Conservation (phyloP, 2,329 filamentous ascomycete species). For the Zarea fungicola region DNA sequence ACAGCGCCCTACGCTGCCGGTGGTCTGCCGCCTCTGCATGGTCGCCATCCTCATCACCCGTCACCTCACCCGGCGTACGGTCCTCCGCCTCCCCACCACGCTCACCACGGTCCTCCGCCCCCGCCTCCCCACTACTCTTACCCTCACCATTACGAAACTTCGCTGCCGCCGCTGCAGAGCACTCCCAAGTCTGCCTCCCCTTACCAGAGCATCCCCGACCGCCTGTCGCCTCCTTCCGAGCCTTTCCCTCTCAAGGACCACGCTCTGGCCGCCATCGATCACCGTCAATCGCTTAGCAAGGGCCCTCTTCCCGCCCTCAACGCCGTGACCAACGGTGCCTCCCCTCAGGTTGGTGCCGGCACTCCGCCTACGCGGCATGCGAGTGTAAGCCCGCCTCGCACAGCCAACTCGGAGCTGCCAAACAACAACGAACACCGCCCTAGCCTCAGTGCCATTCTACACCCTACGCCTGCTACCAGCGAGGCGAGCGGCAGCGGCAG, state of each 20-base stretch:
- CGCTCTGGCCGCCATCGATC: slow-evolving; percentile 30
- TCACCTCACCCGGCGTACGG: slow-evolving; percentile 18
- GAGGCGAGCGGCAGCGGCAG: slow-evolving; percentile 41
- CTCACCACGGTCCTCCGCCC: too few species aligned
- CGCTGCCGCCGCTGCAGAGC: slow-evolving; percentile 32
- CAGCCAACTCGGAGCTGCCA: slow-evolving; percentile 31
- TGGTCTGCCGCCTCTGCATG: slow-evolving; percentile 4
- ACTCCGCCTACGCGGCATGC: slow-evolving; percentile 41
- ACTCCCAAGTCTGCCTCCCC: slow-evolving; percentile 25
- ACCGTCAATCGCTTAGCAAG: slow-evolving; percentile 22
- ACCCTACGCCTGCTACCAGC: slow-evolving; percentile 42
- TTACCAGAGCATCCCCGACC: slow-evolving; percentile 29
- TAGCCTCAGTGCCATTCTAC: slow-evolving; percentile 46
- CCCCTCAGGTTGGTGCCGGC: slow-evolving; percentile 26
- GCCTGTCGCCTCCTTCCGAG: slow-evolving; percentile 33
- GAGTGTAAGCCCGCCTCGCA: slow-evolving; percentile 45
- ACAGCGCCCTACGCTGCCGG: slow-evolving; percentile 31
- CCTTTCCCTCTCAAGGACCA: slow-evolving; percentile 43
- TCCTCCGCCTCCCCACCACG: slow-evolving; percentile 19
- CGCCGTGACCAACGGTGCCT: slow-evolving; percentile 25
- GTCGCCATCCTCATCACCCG: slow-evolving; percentile 17
- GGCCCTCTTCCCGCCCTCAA: slow-evolving; percentile 41
- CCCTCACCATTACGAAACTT: slow-evolving; percentile 27
- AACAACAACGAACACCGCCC: slow-evolving; percentile 26
- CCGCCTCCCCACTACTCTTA: slow-evolving; percentile 27